Conservation (phyloP, 345 rosid species). For the Acer yangbiense region DNA sequence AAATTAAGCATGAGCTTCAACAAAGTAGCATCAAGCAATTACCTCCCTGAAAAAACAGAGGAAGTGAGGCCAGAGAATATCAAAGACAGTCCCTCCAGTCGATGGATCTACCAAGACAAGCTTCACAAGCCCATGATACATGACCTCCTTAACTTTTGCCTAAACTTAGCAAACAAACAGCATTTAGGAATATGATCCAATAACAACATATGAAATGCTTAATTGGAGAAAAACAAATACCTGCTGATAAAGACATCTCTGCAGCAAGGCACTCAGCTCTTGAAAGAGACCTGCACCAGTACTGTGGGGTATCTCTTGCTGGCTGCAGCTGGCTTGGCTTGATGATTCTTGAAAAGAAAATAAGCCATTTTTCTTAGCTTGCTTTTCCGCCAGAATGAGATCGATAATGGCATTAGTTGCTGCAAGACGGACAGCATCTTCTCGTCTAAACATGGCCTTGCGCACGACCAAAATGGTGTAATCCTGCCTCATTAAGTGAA, state of each 20-base stretch:
- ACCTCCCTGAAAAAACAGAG: conserved; percentile 72
- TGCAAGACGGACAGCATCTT: conserved; percentile 73
- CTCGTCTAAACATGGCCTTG: conserved; percentile 86
- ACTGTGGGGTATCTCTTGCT: conserved; percentile 56
- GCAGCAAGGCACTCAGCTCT: conserved; percentile 76
- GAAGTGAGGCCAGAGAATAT: conserved; percentile 85
- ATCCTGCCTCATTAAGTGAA: conserved; percentile 45
- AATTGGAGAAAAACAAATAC: conserved; percentile 27
- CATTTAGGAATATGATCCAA: conserved; percentile 20
- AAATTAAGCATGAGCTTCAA: conserved; percentile 20
- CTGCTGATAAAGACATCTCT: conserved; percentile 88
- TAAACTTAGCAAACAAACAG: conserved; percentile 32
- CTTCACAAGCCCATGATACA: conserved; percentile 75
- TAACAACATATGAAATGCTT: conserved; percentile 2
- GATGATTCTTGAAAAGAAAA: conserved; percentile 74
- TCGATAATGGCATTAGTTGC: conserved; percentile 61
- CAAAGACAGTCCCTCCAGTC: conserved; percentile 54
- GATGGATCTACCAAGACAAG: conserved; percentile 72
- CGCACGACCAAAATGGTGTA: conserved; percentile 72
- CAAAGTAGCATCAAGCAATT: conserved; percentile 26
- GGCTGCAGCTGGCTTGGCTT: conserved; percentile 94
- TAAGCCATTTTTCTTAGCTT: conserved; percentile 45
- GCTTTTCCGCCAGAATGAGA: conserved; percentile 72
- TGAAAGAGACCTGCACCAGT: conserved; percentile 56
- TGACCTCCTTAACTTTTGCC: conserved; percentile 65